phyloP scores from a whole-genome alignment of 2,329 filamentous ascomycete genomes.

The Pseudogymnoascus sp. region DNA sequence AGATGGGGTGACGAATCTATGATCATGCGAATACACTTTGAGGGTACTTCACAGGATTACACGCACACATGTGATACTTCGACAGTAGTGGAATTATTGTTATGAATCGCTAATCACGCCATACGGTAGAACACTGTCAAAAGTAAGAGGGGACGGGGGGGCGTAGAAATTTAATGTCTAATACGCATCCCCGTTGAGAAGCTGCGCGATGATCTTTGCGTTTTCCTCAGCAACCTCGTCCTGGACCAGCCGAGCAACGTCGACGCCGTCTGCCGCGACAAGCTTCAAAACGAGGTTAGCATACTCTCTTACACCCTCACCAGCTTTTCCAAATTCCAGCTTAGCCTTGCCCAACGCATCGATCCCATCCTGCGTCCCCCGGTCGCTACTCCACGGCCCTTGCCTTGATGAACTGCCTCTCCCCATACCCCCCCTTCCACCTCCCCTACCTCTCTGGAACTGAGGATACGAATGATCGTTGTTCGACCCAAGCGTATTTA shows the following conservation, averaged over 20 bases:
- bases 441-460: conserved; percentile 6
- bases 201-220: conserved; percentile 38
- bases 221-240: conserved; percentile 39
- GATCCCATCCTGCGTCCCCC: conserved; percentile 48
- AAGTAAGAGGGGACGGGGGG: not conserved
- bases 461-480: conserved; percentile 10
- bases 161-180: not conserved
- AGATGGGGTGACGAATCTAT: not conserved
- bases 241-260: conserved; percentile 33
- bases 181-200: conserved; percentile 37
- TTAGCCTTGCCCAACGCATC: conserved; percentile 43
- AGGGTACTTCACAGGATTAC: not conserved
- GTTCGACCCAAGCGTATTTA: conserved; percentile 4
- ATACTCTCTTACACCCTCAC: conserved; percentile 53
- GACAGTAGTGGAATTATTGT: not conserved
- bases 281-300: conserved; percentile 46
- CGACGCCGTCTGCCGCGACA: conserved; percentile 28
- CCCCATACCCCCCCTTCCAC: not conserved
- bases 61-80: not conserved
- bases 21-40: not conserved
- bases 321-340: conserved; percentile 42
- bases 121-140: not conserved
- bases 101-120: not conserved
- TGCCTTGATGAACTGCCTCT: conserved; percentile 5
- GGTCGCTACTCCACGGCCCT: conserved; percentile 45